Base-by-base conservation (phyloP, 2,329 filamentous ascomycete species). In the Colletotrichum sp. region DNA sequence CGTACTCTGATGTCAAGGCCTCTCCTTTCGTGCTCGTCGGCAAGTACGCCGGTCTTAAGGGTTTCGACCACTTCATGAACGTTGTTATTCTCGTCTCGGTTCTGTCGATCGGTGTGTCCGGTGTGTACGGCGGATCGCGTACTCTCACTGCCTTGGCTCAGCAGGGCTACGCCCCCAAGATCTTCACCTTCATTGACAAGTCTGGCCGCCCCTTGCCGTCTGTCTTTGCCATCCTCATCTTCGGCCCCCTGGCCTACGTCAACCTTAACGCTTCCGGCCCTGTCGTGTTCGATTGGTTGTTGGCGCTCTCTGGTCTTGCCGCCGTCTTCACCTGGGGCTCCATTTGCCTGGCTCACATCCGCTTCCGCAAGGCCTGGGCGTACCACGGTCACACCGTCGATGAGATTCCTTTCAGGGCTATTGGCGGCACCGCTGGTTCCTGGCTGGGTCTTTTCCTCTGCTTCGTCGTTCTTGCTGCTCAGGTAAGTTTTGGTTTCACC, bases 251-350 rank as follows among this genome's bases (percentile, higher is more conserved):
- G 3, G 89, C 86, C 30, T 90, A 87, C 67, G 79, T 91, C 44
- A 87, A 86, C 77, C 81, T 88, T 0, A 84, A 82, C 9, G 83
- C 88, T 2, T 83, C 84, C 1, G 91, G 91, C 52, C 81, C 84
- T 3, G 82, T 85, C 0, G 89, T 93, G 15, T 93, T 94, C 72
- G 88, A 90, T 75, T 94, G 92, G 92, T 88, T 94, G 4, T 88
- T 91, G 36, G 90, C 92, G 6, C 85, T 94, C 12, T 93, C 92
- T 2, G 92, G 91, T 72, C 87, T 94, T 2, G 89, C 90, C 9
- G 88, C 91, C 21, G 87, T 94, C 60, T 93, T 93, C 82, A 91
- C 92, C 18, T 94, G 92, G 92, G 91, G 88, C 30, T 91, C 89
- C 68, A 93, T 94, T 80, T 93, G 91, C 82, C 81, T 92, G 5